Evolutionary conservation across 306 rosid species (phyloP), one percentile per base, ranked within the genome.

Genomic region (Castanea sativa): DNA sequence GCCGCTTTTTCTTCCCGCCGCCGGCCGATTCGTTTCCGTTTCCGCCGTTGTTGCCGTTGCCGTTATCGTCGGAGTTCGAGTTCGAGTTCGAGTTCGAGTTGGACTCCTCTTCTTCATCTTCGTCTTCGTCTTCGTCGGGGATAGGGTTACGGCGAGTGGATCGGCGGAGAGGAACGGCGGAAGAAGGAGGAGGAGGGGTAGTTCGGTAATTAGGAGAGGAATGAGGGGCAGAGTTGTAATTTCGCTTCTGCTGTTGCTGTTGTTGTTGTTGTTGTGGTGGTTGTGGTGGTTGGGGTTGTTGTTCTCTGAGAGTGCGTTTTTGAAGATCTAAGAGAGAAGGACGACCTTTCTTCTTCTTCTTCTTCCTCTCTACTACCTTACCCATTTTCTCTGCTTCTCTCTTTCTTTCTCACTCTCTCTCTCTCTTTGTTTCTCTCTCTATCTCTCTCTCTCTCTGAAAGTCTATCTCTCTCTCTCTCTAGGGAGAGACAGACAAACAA

Each of bases 331-430:
- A 85, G 23, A 90, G 91, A 84, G 92, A 90, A 18, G 94, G 94
- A 69, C 92, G 83, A 43, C 94, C 94, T 80, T 90, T 90, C 92
- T 90, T 90, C 94, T 85, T 88, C 93, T 86, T 88, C 92, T 69
- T 85, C 92, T 59, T 59, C 27, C 35, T 84, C 87, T 90, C 89
- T 85, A 90, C 90, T 83, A 83, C 84, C 92, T 88, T 90, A 79
- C 94, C 92, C 94, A 88, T 87, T 5, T 6, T 63, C 41, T 63
- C 69, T 27, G n/a, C 29, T 19, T 29, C 69, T 63, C 69, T 14
- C 3, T 25, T 18, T 59, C 63, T 13, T 79, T 59, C 83, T 78
- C n/a, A n/a, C 68, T 72, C 80, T 78, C 82, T 79, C 81, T 67
- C 77, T 68, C 68, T 21, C 64, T 18, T 27, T 73, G 71, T 60